Evolutionary conservation across 192 early-diverging fungal genomes (phyloP), one percentile per base, ranked within the genome.

Genomic region (Gonapodya sp.): DNA sequence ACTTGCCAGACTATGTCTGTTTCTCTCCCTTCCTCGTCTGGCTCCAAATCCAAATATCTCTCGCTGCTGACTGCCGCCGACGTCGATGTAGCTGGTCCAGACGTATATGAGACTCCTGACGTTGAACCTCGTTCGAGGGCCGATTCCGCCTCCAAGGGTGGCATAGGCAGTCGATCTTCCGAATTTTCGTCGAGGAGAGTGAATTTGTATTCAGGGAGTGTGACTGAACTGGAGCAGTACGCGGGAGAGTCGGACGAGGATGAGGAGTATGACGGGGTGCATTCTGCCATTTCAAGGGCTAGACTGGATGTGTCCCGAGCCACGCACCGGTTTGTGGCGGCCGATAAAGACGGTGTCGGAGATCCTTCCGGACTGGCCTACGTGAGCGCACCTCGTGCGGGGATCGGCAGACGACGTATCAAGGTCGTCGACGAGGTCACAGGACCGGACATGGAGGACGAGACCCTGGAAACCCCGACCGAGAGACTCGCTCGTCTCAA

Each of bases 111-210:
- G 24, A 64, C 46, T 16, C 46, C 46, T 8, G 46, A 64, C 46
- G 46, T 16, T 8, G 46, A 16, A 24, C 46, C 46, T 16, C 8
- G 24, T 24, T 64, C 46, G 8, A 8, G 46, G 8, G n/a, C n/a
- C n/a, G n/a, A n/a, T n/a, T n/a, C n/a, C n/a, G n/a, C n/a, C n/a
- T 64, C 46, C 46, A 64, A 64, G 46, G 46, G 46, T 64, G 46
- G 46, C 8, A 16, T 24, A 16, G 46, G 46, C 8, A 64, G 8
- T 8, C 8, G 24, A 64, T 64, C 46, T 8, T 64, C 46, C 8
- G 46, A 64, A 8, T 16, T 16, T 64, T 64, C 46, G 8, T 16
- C 24, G 46, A 8, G 46, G 8, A 64, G 46, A 64, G 46, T 64
- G 8, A 24, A 64, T 64, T 24, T 64, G 46, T 64, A 64, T 24